phyloP scores from a whole-genome alignment of 768 basidiomycete species.

The Pisolithus tinctorius region DNA sequence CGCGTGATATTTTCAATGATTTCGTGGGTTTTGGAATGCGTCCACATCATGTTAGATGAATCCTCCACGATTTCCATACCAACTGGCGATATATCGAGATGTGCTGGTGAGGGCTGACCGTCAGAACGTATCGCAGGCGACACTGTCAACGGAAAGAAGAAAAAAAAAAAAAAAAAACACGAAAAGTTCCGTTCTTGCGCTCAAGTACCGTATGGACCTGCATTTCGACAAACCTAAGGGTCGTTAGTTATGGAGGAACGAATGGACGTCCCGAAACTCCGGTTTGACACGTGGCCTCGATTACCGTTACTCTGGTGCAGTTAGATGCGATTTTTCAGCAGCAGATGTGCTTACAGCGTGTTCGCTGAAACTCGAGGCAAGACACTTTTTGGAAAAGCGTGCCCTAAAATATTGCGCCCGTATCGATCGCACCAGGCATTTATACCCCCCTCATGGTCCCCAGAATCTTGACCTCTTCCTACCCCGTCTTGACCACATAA shows the following conservation, averaged over 20 bases:
- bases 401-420: not conserved
- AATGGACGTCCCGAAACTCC: not conserved
- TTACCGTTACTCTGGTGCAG: not conserved
- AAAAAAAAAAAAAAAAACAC: too few species aligned
- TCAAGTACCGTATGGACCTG: not conserved
- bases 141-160: too few species aligned
- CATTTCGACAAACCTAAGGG: not conserved
- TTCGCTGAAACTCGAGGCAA: not conserved
- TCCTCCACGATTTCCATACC: too few species aligned
- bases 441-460: not conserved
- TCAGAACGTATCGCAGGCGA: too few species aligned
- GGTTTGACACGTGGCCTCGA: not conserved
- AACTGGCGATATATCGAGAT: too few species aligned
- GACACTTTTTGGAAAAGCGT: not conserved
- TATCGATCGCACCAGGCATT: not conserved
- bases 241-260: not conserved
- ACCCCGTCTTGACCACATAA: not conserved
- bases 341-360: not conserved
- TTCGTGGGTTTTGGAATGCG: too few species aligned
- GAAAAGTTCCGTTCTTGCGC: not conserved
- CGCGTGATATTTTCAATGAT: too few species aligned
- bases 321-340: not conserved
- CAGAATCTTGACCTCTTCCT: not conserved
- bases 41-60: too few species aligned
- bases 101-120: too few species aligned